Conservation (phyloP, 176 grass and related monocot species). For the Oryza nivara region DNA sequence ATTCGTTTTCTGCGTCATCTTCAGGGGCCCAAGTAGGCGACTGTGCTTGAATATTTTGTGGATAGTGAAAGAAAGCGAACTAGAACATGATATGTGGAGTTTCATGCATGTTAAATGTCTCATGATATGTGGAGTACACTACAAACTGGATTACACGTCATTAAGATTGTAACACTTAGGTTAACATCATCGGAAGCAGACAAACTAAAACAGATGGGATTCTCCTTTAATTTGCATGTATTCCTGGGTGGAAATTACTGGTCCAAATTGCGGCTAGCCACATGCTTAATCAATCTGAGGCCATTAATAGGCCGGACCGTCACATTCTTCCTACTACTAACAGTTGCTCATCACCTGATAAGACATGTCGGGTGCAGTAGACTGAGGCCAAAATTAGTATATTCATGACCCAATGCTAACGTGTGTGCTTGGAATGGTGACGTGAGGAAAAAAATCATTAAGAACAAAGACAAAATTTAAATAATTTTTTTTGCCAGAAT, state of each 20-base stretch:
- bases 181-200: slow-evolving; percentile 1
- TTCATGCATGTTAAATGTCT: neutral
- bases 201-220: neutral
- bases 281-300: neutral
- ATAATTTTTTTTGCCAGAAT: too few species aligned
- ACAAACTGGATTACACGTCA: neutral
- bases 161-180: neutral
- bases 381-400: neutral
- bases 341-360: slow-evolving; percentile 26
- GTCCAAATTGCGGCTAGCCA: neutral
- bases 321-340: neutral
- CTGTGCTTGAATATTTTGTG: neutral
- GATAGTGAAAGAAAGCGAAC: neutral
- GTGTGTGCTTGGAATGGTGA: neutral
- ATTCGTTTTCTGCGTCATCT: too few species aligned
- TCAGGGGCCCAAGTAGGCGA: neutral
- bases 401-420: neutral
- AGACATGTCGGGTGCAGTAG: slow-evolving; percentile 43
- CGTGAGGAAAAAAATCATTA: too few species aligned
- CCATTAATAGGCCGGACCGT: neutral
- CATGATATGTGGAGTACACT: neutral
- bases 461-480: too few species aligned
- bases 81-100: neutral
- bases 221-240: neutral
- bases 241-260: neutral